phyloP scores from a whole-genome alignment of 768 basidiomycete genomes.

The Floccularia luteovirens region DNA sequence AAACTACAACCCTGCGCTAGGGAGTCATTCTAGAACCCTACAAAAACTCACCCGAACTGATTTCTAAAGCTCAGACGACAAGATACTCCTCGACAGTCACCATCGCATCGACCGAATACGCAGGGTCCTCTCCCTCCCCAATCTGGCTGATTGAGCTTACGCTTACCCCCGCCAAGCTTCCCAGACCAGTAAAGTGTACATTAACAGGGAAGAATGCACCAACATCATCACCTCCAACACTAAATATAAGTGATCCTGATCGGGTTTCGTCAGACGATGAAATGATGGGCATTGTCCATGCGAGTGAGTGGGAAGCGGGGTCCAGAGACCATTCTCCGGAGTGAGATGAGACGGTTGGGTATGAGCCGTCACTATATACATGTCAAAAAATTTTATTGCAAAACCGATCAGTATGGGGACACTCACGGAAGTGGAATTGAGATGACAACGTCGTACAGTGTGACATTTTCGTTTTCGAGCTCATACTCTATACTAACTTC shows the following conservation, averaged over 20 bases:
- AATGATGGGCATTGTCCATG: constrained; percentile 77
- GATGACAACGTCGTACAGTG: constrained; percentile 79
- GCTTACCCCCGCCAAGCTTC: constrained; percentile 72
- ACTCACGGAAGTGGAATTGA: constrained; percentile 91
- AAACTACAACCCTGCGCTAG: too few species aligned
- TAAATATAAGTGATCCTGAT: constrained; percentile 89
- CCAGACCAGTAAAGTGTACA: constrained; percentile 73
- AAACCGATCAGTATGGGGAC: neutral
- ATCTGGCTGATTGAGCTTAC: constrained; percentile 53
- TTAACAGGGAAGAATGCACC: constrained; percentile 90
- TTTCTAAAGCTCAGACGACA: constrained; percentile 31
- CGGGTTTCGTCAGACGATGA: constrained; percentile 49
- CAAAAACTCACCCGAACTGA: neutral
- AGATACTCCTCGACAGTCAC: constrained; percentile 48
- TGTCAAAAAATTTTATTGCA: neutral
- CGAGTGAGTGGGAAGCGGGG: constrained; percentile 68
- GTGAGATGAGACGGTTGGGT: constrained; percentile 75
- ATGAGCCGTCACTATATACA: constrained; percentile 57
- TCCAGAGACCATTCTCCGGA: constrained; percentile 80
- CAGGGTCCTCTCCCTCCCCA: constrained; percentile 27
- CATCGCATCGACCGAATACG: constrained; percentile 49
- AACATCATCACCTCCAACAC: constrained; percentile 74
- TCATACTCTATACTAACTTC: constrained; percentile 98
- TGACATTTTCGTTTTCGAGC: constrained; percentile 77
- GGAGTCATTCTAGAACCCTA: neutral